A percentile compares a stretch with the other conserved stretches of the same genome.
Conservation (phyloP, 148 eudicot species). For the Rhododendron ovatum region DNA sequence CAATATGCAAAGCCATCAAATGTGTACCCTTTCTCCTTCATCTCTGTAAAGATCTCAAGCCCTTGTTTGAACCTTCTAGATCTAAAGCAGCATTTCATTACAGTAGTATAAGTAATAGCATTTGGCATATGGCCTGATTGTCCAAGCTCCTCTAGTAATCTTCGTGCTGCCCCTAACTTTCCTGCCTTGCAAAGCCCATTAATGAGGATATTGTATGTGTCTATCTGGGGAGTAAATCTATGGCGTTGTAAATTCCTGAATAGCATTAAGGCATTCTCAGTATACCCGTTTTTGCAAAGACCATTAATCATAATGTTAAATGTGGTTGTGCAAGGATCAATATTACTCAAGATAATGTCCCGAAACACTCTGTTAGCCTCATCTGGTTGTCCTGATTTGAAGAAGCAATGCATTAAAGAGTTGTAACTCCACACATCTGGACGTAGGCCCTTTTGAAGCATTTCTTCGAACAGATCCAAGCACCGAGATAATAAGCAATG, state of each 20-base stretch:
- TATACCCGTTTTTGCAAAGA: constrained; percentile 68
- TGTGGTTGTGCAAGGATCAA: constrained; percentile 47
- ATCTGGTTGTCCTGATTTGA: constrained; percentile 66
- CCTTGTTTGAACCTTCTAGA: constrained; percentile 54
- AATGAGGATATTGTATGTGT: constrained; percentile 76
- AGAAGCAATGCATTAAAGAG: constrained; percentile 80
- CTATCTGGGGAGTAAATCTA: constrained; percentile 54
- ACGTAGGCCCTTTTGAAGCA: constrained; percentile 53
- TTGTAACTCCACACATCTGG: constrained; percentile 87
- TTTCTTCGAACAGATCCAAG: constrained; percentile 71
- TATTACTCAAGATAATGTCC: constrained; percentile 42
- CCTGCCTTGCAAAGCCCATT: constrained; percentile 69
- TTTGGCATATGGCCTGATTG: constrained; percentile 53
- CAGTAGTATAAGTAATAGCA: constrained; percentile 75
- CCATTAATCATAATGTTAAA: constrained; percentile 77
- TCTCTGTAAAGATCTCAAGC: constrained; percentile 57
- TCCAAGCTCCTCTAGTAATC: constrained; percentile 55
- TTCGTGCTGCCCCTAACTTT: constrained; percentile 41
- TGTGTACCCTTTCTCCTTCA: constrained; percentile 76
- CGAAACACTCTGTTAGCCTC: constrained; percentile 60
- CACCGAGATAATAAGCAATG: constrained; percentile 30
- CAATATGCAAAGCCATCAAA: constrained; percentile 87
- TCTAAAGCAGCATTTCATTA: constrained; percentile 76
- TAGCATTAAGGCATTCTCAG: constrained; percentile 58
- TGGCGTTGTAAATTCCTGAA: constrained; percentile 54